A percentile compares a stretch with the other conserved stretches of the same genome.
Evolutionary conservation across 2,329 filamentous ascomycete genomes (phyloP).

Genomic region (Cladophialophora psammophila): DNA sequence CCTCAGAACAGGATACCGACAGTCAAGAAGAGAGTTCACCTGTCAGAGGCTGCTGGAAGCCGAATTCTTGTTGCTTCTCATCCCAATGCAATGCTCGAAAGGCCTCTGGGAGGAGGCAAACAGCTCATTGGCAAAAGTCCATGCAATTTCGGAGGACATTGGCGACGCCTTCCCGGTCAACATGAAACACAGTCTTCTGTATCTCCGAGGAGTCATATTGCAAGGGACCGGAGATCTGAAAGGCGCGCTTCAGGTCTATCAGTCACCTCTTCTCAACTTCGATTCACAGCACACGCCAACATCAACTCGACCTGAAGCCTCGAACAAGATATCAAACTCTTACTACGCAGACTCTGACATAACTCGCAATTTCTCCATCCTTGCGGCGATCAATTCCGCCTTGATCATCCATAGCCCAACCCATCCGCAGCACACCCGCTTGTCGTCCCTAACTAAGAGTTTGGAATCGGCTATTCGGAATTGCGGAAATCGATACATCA

Average conservation of each 20-base stretch:
- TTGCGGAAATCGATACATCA: constrained; percentile 77
- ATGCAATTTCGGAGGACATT: constrained; percentile 56
- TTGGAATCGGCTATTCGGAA: constrained; percentile 72
- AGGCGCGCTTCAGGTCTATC: constrained; percentile 72
- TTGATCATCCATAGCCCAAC: constrained; percentile 73
- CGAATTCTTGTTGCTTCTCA: constrained; percentile 74
- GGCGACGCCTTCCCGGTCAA: constrained; percentile 48
- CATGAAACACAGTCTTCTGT: constrained; percentile 66
- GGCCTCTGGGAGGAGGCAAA: constrained; percentile 73
- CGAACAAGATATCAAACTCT: constrained; percentile 19
- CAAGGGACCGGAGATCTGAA: constrained; percentile 78
- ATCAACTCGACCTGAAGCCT: constrained; percentile 40
- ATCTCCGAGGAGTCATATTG: constrained; percentile 76
- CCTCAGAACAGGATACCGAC: constrained; percentile 37
- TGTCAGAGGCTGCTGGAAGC: constrained; percentile 73
- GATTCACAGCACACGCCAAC: constrained; percentile 38
- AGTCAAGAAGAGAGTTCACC: constrained; percentile 32
- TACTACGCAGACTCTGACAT: constrained; percentile 47
- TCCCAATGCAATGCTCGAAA: constrained; percentile 72
- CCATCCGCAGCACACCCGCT: constrained; percentile 65
- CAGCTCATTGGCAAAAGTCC: constrained; percentile 63
- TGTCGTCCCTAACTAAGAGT: constrained; percentile 67
- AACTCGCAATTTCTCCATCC: constrained; percentile 69
- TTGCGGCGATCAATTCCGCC: constrained; percentile 70
- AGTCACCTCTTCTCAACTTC: constrained; percentile 66